Percentiles rank a stretch among this genome's conserved stretches.
These are phyloP conservation scores for Termitomyces bulborhizus DNA, from an alignment of 768 basidiomycete species.

Conservation along the genomic window DNA sequence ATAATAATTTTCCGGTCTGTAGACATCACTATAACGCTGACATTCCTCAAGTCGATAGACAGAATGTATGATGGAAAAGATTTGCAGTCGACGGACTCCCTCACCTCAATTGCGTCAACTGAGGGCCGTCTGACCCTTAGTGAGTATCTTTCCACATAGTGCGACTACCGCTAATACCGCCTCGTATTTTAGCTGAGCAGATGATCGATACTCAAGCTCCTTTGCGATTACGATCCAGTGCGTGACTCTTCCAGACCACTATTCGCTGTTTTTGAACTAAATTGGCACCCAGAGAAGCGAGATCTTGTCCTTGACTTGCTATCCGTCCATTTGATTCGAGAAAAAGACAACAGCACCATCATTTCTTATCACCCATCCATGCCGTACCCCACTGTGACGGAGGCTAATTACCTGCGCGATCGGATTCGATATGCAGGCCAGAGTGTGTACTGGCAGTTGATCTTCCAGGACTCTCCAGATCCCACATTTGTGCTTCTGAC, in stretches of 20 bases:
- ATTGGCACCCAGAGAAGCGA: conserved; percentile 16
- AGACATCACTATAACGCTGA: conserved; percentile 56
- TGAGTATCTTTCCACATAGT: conserved; percentile 3
- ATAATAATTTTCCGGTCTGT: not conserved
- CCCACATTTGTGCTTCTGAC: conserved; percentile 21
- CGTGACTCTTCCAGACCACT: conserved; percentile 1
- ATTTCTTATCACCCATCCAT: conserved; percentile 42
- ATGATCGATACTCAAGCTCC: conserved; percentile 37
- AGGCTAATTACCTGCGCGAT: conserved; percentile 36
- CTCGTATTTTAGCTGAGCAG: conserved; percentile 15
- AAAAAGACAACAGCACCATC: conserved; percentile 37
- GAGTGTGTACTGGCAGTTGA: conserved; percentile 22
- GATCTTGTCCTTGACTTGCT: conserved; percentile 40
- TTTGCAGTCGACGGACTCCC: conserved; percentile 1
- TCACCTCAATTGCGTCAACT: conserved; percentile 6
- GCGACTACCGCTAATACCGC: not conserved
- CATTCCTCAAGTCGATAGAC: conserved; percentile 44
- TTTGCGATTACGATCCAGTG: conserved; percentile 26
- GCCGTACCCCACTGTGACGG: conserved; percentile 29
- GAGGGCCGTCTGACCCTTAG: conserved; percentile 14
- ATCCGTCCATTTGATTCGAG: conserved; percentile 42
- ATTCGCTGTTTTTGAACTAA: not conserved
- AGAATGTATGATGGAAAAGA: conserved; percentile 10
- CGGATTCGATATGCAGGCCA: conserved; percentile 40
- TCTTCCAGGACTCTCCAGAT: conserved; percentile 17